phyloP scores from a whole-genome alignment of 139 green algal genomes.

The Chlorella sorokiniana region DNA sequence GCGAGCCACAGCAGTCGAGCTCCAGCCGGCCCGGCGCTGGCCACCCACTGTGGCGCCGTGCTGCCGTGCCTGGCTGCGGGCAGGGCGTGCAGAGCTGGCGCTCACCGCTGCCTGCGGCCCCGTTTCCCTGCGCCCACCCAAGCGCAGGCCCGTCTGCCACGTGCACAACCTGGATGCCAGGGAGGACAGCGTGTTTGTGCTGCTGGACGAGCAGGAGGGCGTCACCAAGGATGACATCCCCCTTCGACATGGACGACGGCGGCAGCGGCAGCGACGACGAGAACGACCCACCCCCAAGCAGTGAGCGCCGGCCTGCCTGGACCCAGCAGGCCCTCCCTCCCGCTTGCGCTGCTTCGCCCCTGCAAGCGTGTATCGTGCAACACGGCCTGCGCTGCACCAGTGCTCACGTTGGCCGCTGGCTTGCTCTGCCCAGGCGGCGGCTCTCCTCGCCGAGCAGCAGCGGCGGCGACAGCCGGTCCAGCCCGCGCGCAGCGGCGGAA shows the following conservation, averaged over 20 bases:
- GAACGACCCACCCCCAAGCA: conserved; percentile 23
- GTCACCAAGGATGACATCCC: conserved; percentile 35
- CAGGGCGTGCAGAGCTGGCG: neutral
- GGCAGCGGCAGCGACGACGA: conserved; percentile 35
- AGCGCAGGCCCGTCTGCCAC: conserved; percentile 50
- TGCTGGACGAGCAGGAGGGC: conserved; percentile 45
- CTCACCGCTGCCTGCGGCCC: neutral
- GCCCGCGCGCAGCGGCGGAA: conserved; percentile 17
- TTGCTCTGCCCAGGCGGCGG: conserved; percentile 34
- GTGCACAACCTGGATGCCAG: conserved; percentile 36
- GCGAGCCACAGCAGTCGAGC: neutral
- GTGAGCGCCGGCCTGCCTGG: neutral
- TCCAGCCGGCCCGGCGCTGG: no score
- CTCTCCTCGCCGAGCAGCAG: conserved; percentile 11
- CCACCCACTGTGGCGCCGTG: no score
- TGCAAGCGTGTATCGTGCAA: neutral
- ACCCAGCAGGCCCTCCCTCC: neutral
- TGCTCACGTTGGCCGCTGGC: no score
- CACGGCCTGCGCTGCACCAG: neutral
- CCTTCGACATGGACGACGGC: conserved; percentile 44
- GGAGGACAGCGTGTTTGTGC: conserved; percentile 24
- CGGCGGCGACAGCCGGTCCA: neutral
- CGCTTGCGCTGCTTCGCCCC: neutral
- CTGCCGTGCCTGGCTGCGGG: neutral
- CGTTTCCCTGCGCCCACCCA: neutral